Evolutionary conservation across 2,329 filamentous ascomycete species (phyloP), one percentile per base, ranked within the genome.

Genomic region (Microcyclosporella mali): DNA sequence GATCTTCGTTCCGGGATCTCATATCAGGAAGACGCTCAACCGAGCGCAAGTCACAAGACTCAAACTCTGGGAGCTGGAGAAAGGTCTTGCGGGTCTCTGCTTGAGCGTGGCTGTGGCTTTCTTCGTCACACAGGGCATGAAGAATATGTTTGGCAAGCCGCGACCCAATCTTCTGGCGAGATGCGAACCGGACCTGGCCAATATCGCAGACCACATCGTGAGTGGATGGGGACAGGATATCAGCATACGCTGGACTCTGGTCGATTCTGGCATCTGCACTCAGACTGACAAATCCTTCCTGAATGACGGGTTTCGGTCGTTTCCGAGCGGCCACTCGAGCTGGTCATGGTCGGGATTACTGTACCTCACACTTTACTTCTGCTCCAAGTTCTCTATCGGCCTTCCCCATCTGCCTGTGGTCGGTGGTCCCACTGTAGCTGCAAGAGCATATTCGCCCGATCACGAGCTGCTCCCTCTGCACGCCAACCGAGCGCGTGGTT

Each of bases 41-140:
- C 45, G 55, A 10, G 65, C 73, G 3, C 66, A 86, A 40, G 72
- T 89, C 34, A 88, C 86, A 81, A 79, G 78, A 60, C 77, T 86
- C 51, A 95, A 92, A 68, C 63, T 95, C 1, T 95, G 90, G 88
- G 89, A 95, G 65, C 81, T 86, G 63, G 88, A 95, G 61, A 63
- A 79, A 2, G 88, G 86, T 45, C 87, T 84, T 79, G 79, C 95
- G 57, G 89, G 89, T 0, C 73, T 95, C 2, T 85, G 74, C 1
- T 71, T 95, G 15, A 79, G 85, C 2, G 70, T 88, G 7, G 79
- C 82, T 2, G 73, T 78, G 1, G 77, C 85, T 4, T 94, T 85
- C 70, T 80, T 92, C 65, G 80, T 94, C 56, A 90, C 88, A 1
- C 81, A 87, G 55, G 85, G 84, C 39, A 80, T 94, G 73, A 95